A percentile compares a stretch with the other conserved stretches of the same genome.
Evolutionary conservation across 257 asterid genomes (phyloP).

Genomic region (Primulina eburnea): DNA sequence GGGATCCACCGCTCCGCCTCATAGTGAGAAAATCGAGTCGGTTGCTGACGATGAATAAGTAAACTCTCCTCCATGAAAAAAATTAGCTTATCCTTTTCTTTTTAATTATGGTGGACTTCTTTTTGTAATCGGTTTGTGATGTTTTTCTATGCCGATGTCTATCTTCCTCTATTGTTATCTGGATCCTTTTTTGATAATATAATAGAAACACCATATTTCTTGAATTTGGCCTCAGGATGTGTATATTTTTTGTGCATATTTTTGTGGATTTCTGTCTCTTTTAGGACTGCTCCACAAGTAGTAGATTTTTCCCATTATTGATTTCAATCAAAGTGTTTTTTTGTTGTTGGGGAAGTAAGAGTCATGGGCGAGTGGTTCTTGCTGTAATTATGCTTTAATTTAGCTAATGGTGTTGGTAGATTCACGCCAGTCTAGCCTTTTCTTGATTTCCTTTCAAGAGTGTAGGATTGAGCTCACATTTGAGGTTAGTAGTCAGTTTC

Average conservation of each 20-base stretch:
- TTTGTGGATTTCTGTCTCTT: not conserved
- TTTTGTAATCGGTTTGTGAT: not conserved
- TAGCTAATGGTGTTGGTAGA: not conserved
- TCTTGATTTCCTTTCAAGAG: no score
- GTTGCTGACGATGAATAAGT: conserved; percentile 42
- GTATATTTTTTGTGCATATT: no score
- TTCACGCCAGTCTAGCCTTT: not conserved
- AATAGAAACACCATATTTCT: not conserved
- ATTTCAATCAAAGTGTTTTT: no score
- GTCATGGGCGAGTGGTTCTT: no score
- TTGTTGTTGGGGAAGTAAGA: no score
- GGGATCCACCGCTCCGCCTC: conserved; percentile 49
- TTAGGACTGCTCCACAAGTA: no score
- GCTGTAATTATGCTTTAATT: not conserved
- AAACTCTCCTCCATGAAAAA: not conserved
- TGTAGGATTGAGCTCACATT: not conserved
- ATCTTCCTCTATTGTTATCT: not conserved
- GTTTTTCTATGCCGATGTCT: not conserved
- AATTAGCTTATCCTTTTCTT: not conserved
- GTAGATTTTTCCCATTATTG: no score
- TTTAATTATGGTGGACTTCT: not conserved
- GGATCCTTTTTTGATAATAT: not conserved
- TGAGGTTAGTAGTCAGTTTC: not conserved
- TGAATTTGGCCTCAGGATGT: not conserved
- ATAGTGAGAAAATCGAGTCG: conserved; percentile 46